These are phyloP conservation scores for Psilocybe cubensis DNA, from an alignment of 768 basidiomycete genomes.

Conservation along the genomic window DNA sequence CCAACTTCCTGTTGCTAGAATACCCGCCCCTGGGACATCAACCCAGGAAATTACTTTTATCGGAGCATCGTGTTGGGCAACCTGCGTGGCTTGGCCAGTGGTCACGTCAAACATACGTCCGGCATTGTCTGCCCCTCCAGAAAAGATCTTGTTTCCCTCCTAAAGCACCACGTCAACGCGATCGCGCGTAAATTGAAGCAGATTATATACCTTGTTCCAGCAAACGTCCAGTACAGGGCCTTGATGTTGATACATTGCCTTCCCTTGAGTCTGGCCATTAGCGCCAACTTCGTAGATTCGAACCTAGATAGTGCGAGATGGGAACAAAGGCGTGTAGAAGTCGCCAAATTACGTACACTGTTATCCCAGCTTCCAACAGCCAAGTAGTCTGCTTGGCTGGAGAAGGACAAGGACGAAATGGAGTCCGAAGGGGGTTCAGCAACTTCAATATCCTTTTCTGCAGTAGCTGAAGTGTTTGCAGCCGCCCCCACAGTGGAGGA, in stretches of 20 bases:
- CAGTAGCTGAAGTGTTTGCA: slow-evolving; percentile 39
- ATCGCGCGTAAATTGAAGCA: not conserved
- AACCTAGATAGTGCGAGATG: slow-evolving; percentile 53
- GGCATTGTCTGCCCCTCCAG: slow-evolving; percentile 93
- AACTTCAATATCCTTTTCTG: slow-evolving; percentile 83
- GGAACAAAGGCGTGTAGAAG: slow-evolving; percentile 9
- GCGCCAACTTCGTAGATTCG: slow-evolving; percentile 89
- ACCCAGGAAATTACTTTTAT: slow-evolving; percentile 84
- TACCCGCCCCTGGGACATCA: slow-evolving; percentile 72
- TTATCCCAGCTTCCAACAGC: slow-evolving; percentile 96
- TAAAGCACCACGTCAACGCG: slow-evolving; percentile 30
- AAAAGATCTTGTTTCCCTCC: slow-evolving; percentile 92
- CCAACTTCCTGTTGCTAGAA: slow-evolving; percentile 95
- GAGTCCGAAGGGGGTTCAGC: slow-evolving; percentile 83
- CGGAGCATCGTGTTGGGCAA: slow-evolving; percentile 90
- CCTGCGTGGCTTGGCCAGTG: slow-evolving; percentile 80
- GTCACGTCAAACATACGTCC: slow-evolving; percentile 92
- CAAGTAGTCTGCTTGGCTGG: slow-evolving; percentile 83
- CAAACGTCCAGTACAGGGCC: slow-evolving; percentile 87
- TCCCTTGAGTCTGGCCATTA: slow-evolving; percentile 81
- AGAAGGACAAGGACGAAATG: slow-evolving; percentile 85
- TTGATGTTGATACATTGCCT: slow-evolving; percentile 90
- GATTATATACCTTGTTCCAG: slow-evolving; percentile 81
- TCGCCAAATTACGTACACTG: slow-evolving; percentile 54
- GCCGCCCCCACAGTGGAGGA: slow-evolving; percentile 30